Conservation (phyloP, 2,329 filamentous ascomycete species). For the Fusarium sarcochroum region DNA sequence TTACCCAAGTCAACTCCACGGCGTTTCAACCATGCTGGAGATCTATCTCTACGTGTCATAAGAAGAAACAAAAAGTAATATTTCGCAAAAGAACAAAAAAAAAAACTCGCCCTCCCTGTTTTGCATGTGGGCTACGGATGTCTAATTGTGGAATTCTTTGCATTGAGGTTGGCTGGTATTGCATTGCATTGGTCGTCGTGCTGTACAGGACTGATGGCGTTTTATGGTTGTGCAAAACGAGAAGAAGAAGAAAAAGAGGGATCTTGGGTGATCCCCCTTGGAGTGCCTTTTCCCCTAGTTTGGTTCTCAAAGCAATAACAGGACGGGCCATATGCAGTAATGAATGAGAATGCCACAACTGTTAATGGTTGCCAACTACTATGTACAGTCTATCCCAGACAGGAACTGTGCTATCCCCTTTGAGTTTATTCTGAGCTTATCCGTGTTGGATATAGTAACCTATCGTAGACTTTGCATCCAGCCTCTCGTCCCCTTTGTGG, state of each 20-base stretch:
- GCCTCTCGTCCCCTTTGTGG: slow-evolving; percentile 2
- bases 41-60: slow-evolving; percentile 44
- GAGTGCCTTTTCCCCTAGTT: slow-evolving; percentile 31
- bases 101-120: slow-evolving; percentile 31
- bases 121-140: slow-evolving; percentile 47
- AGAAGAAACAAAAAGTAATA: slow-evolving; percentile 50
- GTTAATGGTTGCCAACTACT: not conserved
- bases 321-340: slow-evolving; percentile 40
- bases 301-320: slow-evolving; percentile 35
- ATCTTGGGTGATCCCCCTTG: slow-evolving; percentile 17
- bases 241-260: slow-evolving; percentile 4
- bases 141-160: slow-evolving; percentile 55
- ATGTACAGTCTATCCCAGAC: slow-evolving; percentile 1
- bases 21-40: slow-evolving; percentile 46
- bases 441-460: slow-evolving; percentile 13
- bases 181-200: slow-evolving; percentile 50
- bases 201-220: slow-evolving; percentile 49
- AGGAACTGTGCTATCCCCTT: slow-evolving; percentile 12
- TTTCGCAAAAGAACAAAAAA: slow-evolving; percentile 41
- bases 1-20: slow-evolving; percentile 41
- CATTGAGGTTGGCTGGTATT: slow-evolving; percentile 49
- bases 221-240: slow-evolving; percentile 47
- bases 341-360: slow-evolving; percentile 40
- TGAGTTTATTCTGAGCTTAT: slow-evolving; percentile 24
- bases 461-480: slow-evolving; percentile 19